Conservation (phyloP, 2,329 filamentous ascomycete species). For the Colletotrichum sp. region DNA sequence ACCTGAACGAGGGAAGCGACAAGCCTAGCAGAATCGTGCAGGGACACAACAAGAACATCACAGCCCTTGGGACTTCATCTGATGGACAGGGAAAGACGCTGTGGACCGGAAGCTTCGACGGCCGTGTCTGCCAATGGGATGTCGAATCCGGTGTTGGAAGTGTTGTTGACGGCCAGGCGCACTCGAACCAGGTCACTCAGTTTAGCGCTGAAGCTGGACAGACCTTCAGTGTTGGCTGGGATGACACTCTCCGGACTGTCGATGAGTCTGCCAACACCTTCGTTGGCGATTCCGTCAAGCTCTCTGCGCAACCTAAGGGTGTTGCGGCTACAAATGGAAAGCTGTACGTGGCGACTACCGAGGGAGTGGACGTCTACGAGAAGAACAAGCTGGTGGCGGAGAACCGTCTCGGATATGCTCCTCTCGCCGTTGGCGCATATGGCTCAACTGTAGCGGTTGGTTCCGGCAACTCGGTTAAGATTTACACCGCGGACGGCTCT, state of each 20-base stretch:
- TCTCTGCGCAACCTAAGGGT: constrained; percentile 82
- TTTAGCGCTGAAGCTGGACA: constrained; percentile 68
- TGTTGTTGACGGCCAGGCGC: constrained; percentile 78
- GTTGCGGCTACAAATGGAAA: constrained; percentile 59
- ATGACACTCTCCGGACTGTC: constrained; percentile 84
- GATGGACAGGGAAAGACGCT: constrained; percentile 67
- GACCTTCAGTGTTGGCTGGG: constrained; percentile 91
- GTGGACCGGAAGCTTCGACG: constrained; percentile 92
- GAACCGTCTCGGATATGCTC: constrained; percentile 65
- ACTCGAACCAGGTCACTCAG: constrained; percentile 85
- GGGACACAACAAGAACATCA: constrained; percentile 92
- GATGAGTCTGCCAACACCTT: constrained; percentile 80
- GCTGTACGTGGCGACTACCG: constrained; percentile 63
- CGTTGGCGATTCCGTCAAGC: constrained; percentile 68
- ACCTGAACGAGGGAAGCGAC: constrained; percentile 75
- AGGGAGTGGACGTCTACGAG: constrained; percentile 58
- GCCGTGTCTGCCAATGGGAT: constrained; percentile 86
- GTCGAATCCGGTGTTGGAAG: constrained; percentile 70
- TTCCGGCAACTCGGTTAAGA: constrained; percentile 72
- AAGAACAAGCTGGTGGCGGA: constrained; percentile 66
- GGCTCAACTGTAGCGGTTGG: constrained; percentile 77
- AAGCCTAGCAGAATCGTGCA: constrained; percentile 76
- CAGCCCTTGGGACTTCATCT: constrained; percentile 68
- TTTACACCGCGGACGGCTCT: constrained; percentile 70
- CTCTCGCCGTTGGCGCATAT: constrained; percentile 74